These are phyloP conservation scores for Cytospora chrysosperma DNA, from an alignment of 2,329 filamentous ascomycete species.

Conservation along the genomic window DNA sequence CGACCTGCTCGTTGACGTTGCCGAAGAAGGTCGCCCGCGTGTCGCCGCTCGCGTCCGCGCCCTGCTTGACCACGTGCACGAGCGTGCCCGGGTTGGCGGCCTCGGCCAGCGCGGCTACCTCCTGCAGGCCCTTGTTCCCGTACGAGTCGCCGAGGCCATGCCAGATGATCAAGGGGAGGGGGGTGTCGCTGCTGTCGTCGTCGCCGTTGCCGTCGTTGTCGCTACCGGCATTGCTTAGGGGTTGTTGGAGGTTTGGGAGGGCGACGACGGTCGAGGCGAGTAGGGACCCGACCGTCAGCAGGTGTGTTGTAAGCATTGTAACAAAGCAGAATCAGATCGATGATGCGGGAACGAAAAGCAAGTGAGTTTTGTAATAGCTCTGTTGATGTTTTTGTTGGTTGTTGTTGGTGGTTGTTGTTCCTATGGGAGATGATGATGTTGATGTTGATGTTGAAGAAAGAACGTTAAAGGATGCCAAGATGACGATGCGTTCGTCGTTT, in stretches of 20 bases:
- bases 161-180: conserved; percentile 90
- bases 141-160: conserved; percentile 79
- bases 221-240: conserved; percentile 26
- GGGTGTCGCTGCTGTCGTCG: conserved; percentile 56
- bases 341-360: background rate
- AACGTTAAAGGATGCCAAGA: background rate
- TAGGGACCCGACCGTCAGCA: conserved; percentile 34
- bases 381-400: background rate
- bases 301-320: conserved; percentile 27
- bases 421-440: background rate
- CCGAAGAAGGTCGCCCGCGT: conserved; percentile 85
- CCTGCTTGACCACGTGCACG: conserved; percentile 75
- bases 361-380: background rate
- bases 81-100: conserved; percentile 77
- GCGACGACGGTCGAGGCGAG: conserved; percentile 35
- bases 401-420: background rate
- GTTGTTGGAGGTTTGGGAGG: conserved; percentile 28
- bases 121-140: conserved; percentile 69
- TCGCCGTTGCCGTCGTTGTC: conserved; percentile 36
- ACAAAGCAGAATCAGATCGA: background rate
- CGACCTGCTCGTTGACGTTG: conserved; percentile 79
- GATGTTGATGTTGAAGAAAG: background rate
- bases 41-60: conserved; percentile 65
- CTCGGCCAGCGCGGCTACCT: conserved; percentile 70
- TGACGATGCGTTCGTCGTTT: background rate